A percentile compares a stretch with the other conserved stretches of the same genome.
Evolutionary conservation across 305 asterid species (phyloP).

Genomic region (Caryopteris hybrid): DNA sequence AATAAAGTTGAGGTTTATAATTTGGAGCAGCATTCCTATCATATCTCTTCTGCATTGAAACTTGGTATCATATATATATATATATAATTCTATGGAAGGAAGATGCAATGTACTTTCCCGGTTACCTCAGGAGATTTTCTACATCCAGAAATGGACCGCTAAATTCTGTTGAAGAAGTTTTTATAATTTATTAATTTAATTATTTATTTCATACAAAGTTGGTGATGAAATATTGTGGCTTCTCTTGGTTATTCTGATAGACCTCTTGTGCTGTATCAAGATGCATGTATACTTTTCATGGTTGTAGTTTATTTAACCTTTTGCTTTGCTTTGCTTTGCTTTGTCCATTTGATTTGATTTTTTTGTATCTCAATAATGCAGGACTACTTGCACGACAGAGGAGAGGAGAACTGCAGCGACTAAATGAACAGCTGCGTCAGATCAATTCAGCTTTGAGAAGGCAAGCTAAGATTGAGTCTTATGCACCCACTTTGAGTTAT

Average conservation of each 20-base stretch:
- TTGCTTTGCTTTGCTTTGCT: not conserved
- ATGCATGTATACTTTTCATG: not conserved
- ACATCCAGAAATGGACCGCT: not conserved
- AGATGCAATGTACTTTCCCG: not conserved
- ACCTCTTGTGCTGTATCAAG: not conserved
- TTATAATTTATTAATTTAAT: not conserved
- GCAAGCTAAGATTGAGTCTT: constrained; percentile 97
- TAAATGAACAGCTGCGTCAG: constrained; percentile 94
- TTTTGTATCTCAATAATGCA: not conserved
- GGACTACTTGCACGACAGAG: constrained; percentile 87
- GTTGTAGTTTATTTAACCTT: not conserved
- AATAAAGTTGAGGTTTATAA: not conserved
- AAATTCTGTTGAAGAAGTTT: not conserved
- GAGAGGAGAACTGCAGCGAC: constrained; percentile 70
- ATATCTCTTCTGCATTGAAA: not conserved
- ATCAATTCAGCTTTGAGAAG: constrained; percentile 85
- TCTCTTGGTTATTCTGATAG: not conserved
- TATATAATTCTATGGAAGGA: not conserved
- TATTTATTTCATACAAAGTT: not conserved
- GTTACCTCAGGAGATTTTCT: not conserved
- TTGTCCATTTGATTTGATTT: not conserved
- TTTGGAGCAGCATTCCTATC: not conserved
- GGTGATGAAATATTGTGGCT: not conserved
- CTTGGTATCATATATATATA: not conserved
- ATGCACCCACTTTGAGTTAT: constrained; percentile 73